Percentiles rank a stretch among this genome's conserved stretches.
Evolutionary conservation across 1,139 yeast species (phyloP).

Genomic region (Wickerhamomyces sp.): DNA sequence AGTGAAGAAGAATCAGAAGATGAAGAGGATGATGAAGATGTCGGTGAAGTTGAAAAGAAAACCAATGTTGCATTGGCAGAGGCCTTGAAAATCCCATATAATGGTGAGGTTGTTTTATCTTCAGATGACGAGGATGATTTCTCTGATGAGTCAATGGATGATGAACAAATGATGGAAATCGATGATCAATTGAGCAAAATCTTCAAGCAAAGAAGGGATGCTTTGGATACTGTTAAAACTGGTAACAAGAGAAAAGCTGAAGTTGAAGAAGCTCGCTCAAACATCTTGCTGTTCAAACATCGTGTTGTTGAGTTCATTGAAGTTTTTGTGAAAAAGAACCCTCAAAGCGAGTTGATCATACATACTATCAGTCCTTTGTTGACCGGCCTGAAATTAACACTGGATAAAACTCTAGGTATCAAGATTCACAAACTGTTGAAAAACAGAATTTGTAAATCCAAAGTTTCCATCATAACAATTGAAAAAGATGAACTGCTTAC

Average conservation of each 20-base stretch:
- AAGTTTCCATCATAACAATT: constrained; percentile 19
- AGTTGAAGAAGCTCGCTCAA: constrained; percentile 70
- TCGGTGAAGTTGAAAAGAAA: constrained; percentile 57
- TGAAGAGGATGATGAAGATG: constrained; percentile 26
- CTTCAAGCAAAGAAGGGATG: constrained; percentile 74
- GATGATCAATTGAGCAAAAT: constrained; percentile 82
- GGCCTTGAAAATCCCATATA: constrained; percentile 68
- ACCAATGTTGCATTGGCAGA: constrained; percentile 71
- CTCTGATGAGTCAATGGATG: constrained; percentile 86
- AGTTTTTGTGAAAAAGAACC: constrained; percentile 39
- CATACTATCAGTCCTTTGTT: constrained; percentile 50
- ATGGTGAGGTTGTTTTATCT: constrained; percentile 28
- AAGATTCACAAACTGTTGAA: constrained; percentile 73
- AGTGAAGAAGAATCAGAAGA: constrained; percentile 31
- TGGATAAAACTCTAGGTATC: constrained; percentile 63
- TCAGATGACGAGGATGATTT: constrained; percentile 42
- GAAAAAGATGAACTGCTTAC: constrained; percentile 17
- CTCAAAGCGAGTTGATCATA: constrained; percentile 23
- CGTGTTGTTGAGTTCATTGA: constrained; percentile 76
- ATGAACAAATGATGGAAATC: constrained; percentile 94
- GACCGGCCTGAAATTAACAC: constrained; percentile 56
- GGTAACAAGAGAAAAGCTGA: constrained; percentile 70
- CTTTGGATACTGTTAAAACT: constrained; percentile 44
- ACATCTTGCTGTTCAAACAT: constrained; percentile 73
- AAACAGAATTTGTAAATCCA: constrained; percentile 54